phyloP scores from a whole-genome alignment of 106 monocot genomes.

The Narthecium ossifragum region DNA sequence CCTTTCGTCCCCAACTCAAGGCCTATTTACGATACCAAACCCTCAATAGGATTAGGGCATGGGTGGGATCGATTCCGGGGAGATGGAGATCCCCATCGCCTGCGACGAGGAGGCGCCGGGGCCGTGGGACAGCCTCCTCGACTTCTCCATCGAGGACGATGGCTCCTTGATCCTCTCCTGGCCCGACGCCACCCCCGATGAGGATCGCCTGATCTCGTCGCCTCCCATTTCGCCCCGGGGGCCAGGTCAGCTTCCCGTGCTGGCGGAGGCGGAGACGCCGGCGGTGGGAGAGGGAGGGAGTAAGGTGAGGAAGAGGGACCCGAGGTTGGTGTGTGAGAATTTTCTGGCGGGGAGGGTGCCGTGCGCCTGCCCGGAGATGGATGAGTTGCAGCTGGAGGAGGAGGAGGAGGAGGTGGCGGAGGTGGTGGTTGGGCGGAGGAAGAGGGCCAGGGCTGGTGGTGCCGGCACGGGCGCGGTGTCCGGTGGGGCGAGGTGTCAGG shows the following conservation, averaged over 20 bases:
- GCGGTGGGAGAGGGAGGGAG: slow-evolving; percentile 12
- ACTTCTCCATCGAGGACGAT: slow-evolving; percentile 44
- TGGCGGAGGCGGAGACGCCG: not conserved
- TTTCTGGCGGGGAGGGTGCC: slow-evolving; percentile 72
- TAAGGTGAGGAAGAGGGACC: slow-evolving; percentile 85
- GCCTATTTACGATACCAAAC: not conserved
- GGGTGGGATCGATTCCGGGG: slow-evolving; percentile 10
- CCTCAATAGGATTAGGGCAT: not conserved
- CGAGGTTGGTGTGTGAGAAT: slow-evolving; percentile 73
- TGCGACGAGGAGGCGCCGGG: slow-evolving; percentile 24
- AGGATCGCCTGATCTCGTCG: not conserved
- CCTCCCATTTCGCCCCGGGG: slow-evolving; percentile 1
- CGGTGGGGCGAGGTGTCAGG: slow-evolving; percentile 60
- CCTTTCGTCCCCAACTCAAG: not conserved
- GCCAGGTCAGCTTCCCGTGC: not conserved
- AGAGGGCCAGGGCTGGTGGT: slow-evolving; percentile 26
- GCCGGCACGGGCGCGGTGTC: no score
- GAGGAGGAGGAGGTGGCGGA: slow-evolving; percentile 36
- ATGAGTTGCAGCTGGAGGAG: slow-evolving; percentile 39
- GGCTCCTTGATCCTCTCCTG: slow-evolving; percentile 35
- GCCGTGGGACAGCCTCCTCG: slow-evolving; percentile 61
- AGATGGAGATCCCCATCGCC: not conserved
- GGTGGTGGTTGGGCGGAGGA: slow-evolving; percentile 28
- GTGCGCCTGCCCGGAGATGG: slow-evolving; percentile 86
- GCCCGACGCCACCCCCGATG: not conserved